A percentile compares a stretch with the other conserved stretches of the same genome.
These are phyloP conservation scores for Kwoniella sp. DNA, from an alignment of 768 basidiomycete genomes.

Conservation along the genomic window DNA sequence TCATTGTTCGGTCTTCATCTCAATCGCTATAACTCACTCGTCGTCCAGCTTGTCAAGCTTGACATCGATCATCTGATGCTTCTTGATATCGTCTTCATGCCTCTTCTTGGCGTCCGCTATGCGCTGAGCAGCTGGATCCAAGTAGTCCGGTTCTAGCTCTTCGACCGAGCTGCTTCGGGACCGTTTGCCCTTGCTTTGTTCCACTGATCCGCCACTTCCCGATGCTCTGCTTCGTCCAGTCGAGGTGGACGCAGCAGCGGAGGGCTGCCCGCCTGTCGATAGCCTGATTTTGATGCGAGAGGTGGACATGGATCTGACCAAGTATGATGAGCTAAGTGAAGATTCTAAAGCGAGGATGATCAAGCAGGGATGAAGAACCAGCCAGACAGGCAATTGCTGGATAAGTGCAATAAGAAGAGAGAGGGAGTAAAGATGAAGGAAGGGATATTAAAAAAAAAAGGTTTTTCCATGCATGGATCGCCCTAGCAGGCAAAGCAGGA, in stretches of 20 bases:
- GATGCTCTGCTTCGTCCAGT: not conserved
- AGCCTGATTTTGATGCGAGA: not conserved
- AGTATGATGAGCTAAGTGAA: too few relatives aligned
- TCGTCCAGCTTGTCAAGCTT: conserved; percentile 31
- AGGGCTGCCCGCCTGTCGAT: not conserved
- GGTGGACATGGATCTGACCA: not conserved
- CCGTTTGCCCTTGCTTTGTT: not conserved
- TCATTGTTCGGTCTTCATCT: not conserved
- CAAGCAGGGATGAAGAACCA: too few relatives aligned
- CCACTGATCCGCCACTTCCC: not conserved
- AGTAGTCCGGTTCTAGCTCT: not conserved
- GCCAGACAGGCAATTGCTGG: too few relatives aligned
- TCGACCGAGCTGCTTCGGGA: not conserved
- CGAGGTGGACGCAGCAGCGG: conserved; percentile 6
- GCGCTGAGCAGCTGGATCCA: conserved; percentile 11
- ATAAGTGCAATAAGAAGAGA: too few relatives aligned
- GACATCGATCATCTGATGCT: conserved; percentile 35
- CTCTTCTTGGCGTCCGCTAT: conserved; percentile 33
- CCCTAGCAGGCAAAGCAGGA: not conserved
- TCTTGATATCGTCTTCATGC: conserved; percentile 38
- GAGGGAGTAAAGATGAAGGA: too few relatives aligned
- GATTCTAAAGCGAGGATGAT: too few relatives aligned
- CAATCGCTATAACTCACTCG: conserved; percentile 37
- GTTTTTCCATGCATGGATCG: not conserved
- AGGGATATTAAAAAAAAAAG: too few relatives aligned